Base-by-base conservation (phyloP, 129 eudicot species). In the Artemisia annua region DNA sequence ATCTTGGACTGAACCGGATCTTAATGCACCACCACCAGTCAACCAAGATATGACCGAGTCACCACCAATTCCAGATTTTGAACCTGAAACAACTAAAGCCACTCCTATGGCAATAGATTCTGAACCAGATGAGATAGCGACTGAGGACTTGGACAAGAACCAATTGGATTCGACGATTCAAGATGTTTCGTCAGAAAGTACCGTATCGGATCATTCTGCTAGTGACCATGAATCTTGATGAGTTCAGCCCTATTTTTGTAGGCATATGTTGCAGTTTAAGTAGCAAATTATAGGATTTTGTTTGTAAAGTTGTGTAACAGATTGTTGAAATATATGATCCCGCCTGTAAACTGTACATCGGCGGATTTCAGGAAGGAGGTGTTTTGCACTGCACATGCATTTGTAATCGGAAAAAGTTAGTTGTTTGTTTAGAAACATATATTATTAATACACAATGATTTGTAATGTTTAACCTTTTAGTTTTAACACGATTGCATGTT, bases 221-320 rank as follows among this genome's bases (percentile, higher is more conserved):
- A 39, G 46, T 7, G 46, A 39, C 46, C 11, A 19, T 35, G 76
- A 51, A 61, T 70, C 76, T 70, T 78, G 68, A 63, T 8, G 3
- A 70, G 44, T 30, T 59, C 26, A 50, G 53, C 57, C 22, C 61
- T 71, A 71, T 71, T 71, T 78, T 78, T 78, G 82, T 78, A 71
- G 82, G 77, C 77, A 6, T 28, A 60, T 62, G 69, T 52, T 70
- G 76, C 71, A 30, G 71, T 70, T 24, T 61, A 63, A 70, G 71
- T 69, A 70, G 81, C 55, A 51, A 57, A 51, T 22, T 63, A 78
- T 78, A 78, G 81, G 76, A 61, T 78, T 70, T 62, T 78, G 76
- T 51, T 78, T 70, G 62, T 46, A 32, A 78, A 78, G 48, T 44
- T 64, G 66, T 78, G 71, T 53, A 78, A 52, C 66, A 62, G 69